Conservation (phyloP, 805 yeast species). For the Saturnispora silvae region DNA sequence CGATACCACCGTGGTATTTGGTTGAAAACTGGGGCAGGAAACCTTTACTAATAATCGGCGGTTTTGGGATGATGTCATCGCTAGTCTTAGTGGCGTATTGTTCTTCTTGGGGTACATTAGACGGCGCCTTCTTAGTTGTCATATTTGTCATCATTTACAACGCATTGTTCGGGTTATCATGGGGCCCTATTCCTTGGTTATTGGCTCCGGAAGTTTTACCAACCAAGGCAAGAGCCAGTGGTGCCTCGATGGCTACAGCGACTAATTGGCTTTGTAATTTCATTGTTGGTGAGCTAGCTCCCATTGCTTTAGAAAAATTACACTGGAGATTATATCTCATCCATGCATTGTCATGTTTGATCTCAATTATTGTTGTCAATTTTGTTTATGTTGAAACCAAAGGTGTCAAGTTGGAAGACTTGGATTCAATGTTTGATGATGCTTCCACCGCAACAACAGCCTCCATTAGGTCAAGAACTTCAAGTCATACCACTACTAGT, state of each 20-base stretch:
- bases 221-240: conserved; percentile 72
- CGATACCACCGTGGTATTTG: conserved; percentile 84
- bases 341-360: conserved; percentile 68
- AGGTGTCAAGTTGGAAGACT: conserved; percentile 80
- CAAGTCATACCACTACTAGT: neutral
- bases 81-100: conserved; percentile 55
- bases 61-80: conserved; percentile 68
- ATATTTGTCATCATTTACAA: conserved; percentile 67
- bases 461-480: conserved; percentile 15
- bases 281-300: conserved; percentile 86
- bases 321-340: conserved; percentile 74
- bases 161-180: conserved; percentile 77
- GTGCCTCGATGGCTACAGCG: conserved; percentile 85
- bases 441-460: conserved; percentile 18
- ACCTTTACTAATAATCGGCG: conserved; percentile 72
- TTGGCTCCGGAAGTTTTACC: conserved; percentile 77
- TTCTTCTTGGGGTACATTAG: conserved; percentile 19
- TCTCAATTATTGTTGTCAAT: conserved; percentile 65
- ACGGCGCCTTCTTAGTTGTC: conserved; percentile 38
- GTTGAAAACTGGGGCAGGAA: conserved; percentile 90
- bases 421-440: conserved; percentile 85
- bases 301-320: conserved; percentile 66
- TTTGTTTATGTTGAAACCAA: conserved; percentile 81
- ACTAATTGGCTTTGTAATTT: conserved; percentile 91
- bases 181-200: conserved; percentile 95